Evolutionary conservation across 345 rosid species (phyloP).

Genomic region (Rhizophora apiculata): DNA sequence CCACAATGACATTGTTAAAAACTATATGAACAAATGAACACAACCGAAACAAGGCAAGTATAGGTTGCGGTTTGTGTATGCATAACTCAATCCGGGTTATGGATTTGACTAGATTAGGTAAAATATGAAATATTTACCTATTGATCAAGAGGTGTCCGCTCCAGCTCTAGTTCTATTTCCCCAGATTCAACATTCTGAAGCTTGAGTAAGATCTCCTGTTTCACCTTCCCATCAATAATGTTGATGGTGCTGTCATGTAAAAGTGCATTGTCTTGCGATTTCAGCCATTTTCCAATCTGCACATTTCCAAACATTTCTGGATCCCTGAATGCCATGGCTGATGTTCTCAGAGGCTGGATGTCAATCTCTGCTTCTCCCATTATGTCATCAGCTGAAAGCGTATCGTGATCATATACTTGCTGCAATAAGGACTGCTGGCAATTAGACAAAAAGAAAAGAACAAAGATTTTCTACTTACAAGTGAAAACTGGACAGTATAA

Average conservation of each 20-base stretch:
- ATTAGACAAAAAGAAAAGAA: not conserved
- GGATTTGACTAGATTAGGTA: no score
- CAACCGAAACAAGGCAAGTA: no score
- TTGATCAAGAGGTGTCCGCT: constrained; percentile 79
- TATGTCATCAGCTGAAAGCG: constrained; percentile 92
- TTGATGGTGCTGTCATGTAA: constrained; percentile 76
- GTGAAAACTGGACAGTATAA: no score
- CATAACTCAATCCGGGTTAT: no score
- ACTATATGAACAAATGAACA: no score
- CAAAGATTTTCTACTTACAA: no score
- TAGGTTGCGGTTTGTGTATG: no score
- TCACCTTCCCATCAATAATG: constrained; percentile 88
- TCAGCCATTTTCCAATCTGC: constrained; percentile 97
- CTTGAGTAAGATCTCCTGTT: constrained; percentile 60
- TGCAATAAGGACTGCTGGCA: constrained; percentile 27
- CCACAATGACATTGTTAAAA: no score
- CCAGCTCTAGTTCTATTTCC: constrained; percentile 63
- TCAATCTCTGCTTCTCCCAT: constrained; percentile 97
- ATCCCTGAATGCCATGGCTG: constrained; percentile 89
- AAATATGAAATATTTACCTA: constrained; percentile 22
- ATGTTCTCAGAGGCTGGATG: constrained; percentile 78
- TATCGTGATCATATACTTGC: constrained; percentile 82
- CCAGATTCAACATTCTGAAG: constrained; percentile 98
- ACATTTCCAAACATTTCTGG: constrained; percentile 84
- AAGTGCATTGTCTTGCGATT: constrained; percentile 84